Percentiles rank a stretch among this genome's conserved stretches.
These are phyloP conservation scores for Melastoma candidum DNA, from an alignment of 441 rosid genomes.

Conservation along the genomic window DNA sequence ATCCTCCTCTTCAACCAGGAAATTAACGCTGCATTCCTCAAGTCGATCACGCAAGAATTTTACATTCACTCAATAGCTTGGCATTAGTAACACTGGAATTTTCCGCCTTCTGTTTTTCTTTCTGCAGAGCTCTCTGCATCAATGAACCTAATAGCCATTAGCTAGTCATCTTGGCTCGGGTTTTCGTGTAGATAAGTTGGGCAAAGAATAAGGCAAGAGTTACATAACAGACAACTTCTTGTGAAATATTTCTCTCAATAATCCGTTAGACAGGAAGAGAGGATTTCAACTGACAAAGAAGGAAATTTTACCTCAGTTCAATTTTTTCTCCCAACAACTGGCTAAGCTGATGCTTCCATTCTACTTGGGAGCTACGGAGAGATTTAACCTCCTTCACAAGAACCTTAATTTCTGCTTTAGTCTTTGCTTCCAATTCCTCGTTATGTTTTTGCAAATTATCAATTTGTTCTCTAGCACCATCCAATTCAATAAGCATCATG, in stretches of 20 bases:
- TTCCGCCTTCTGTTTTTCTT: slow-evolving; percentile 63
- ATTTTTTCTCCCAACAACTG: slow-evolving; percentile 74
- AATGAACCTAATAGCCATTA: neutral
- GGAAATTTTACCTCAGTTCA: slow-evolving; percentile 57
- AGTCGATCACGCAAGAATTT: slow-evolving; percentile 56
- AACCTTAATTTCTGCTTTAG: slow-evolving; percentile 80
- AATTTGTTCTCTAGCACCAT: slow-evolving; percentile 40
- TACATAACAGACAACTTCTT: too few species aligned
- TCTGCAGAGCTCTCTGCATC: slow-evolving; percentile 53
- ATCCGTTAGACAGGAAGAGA: neutral
- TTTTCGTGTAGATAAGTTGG: too few species aligned
- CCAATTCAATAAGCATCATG: slow-evolving; percentile 53
- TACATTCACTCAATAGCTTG: slow-evolving; percentile 80
- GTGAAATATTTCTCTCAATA: too few species aligned
- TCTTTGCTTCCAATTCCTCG: slow-evolving; percentile 73
- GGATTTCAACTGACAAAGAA: neutral
- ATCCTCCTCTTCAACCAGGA: slow-evolving; percentile 71
- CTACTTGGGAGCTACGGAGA: slow-evolving; percentile 68
- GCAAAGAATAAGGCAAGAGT: too few species aligned
- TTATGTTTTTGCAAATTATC: slow-evolving; percentile 45
- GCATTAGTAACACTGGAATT: slow-evolving; percentile 38
- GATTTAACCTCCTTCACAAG: slow-evolving; percentile 92
- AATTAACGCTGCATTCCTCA: slow-evolving; percentile 78
- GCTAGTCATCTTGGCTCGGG: too few species aligned
- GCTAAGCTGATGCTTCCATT: slow-evolving; percentile 73